Percentiles rank a stretch among this genome's conserved stretches.
Conservation (phyloP, 805 yeast genomes). For the Candida chauliodis region DNA sequence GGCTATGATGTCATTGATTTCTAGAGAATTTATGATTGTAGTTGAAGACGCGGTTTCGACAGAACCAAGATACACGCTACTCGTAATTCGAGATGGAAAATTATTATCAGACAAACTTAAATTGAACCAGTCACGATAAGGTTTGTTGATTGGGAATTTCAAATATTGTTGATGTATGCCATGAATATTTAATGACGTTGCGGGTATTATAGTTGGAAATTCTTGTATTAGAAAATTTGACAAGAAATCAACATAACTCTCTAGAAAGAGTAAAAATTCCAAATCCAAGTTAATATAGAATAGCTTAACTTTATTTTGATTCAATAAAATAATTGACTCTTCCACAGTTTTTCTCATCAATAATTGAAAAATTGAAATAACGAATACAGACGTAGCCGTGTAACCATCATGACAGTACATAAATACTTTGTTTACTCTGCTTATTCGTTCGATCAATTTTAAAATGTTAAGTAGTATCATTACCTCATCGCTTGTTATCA, state of each 20-base stretch:
- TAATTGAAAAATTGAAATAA: constrained; percentile 14
- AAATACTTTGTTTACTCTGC: constrained; percentile 20
- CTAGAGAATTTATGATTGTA: constrained; percentile 22
- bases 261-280: constrained; percentile 25
- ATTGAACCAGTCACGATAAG: constrained; percentile 32
- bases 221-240: constrained; percentile 4
- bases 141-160: constrained; percentile 6
- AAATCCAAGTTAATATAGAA: constrained; percentile 30
- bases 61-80: constrained; percentile 30
- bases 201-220: constrained; percentile 8
- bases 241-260: constrained; percentile 22
- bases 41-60: constrained; percentile 30
- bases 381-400: constrained; percentile 30
- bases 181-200: constrained; percentile 4
- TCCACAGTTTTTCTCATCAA: constrained; percentile 16
- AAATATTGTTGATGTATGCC: constrained; percentile 5
- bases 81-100: constrained; percentile 30
- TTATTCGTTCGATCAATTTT: constrained; percentile 21
- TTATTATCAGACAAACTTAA: constrained; percentile 25
- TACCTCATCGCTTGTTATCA: constrained; percentile 21
- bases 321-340: constrained; percentile 21
- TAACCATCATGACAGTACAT: constrained; percentile 36
- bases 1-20: constrained; percentile 25
- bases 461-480: constrained; percentile 27
- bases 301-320: constrained; percentile 17